Percentiles rank a stretch among this genome's conserved stretches.
Conservation (phyloP, 345 rosid genomes). For the Eutrema heterophyllum region DNA sequence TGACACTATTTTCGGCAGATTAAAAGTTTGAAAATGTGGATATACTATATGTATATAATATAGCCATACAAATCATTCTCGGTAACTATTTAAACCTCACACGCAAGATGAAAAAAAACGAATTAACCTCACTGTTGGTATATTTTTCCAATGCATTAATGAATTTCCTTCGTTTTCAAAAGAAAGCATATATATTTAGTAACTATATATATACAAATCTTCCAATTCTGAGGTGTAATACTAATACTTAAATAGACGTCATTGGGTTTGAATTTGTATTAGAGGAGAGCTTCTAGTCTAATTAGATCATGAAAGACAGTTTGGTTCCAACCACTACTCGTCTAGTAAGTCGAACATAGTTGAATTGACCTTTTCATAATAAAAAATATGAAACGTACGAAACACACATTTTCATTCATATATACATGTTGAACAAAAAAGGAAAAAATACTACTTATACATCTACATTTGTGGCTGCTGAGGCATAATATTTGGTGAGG, state of each 20-base stretch:
- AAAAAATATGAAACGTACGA: neutral
- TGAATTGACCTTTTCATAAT: conserved; percentile 3
- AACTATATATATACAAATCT: neutral
- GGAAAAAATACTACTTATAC: neutral
- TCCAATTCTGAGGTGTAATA: neutral
- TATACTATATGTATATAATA: neutral
- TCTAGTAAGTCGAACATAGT: neutral
- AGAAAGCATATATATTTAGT: neutral
- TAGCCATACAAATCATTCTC: neutral
- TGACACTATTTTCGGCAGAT: neutral
- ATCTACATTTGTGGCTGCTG: neutral
- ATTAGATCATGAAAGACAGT: conserved; percentile 1
- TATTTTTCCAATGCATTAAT: neutral
- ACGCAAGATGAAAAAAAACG: neutral
- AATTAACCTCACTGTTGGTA: neutral
- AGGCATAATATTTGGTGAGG: neutral
- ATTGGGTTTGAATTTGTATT: neutral
- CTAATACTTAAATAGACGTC: neutral
- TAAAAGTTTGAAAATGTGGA: neutral
- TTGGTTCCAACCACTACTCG: neutral
- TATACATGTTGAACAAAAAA: neutral
- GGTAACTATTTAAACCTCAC: neutral
- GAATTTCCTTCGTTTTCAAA: neutral
- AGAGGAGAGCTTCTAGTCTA: conserved; percentile 4
- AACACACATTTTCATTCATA: neutral